Conservation (phyloP, 192 early-diverging fungal species). For the Linnemannia schmuckeri region DNA sequence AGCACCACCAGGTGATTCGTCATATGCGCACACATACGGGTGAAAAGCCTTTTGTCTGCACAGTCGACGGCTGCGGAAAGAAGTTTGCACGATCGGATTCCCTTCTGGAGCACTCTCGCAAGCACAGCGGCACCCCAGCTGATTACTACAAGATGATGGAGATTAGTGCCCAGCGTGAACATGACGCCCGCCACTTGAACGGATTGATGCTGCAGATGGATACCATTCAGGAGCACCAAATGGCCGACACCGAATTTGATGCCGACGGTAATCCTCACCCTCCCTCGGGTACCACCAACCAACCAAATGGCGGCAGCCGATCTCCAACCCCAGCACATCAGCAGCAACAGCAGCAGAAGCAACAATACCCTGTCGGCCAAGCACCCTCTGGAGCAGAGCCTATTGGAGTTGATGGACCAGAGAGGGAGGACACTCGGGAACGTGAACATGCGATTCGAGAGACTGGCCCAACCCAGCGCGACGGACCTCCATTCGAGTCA, state of each 20-base stretch:
- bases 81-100: slow-evolving; percentile 84
- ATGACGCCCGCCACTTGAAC: slow-evolving; percentile 51
- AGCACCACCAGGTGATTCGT: slow-evolving; percentile 79
- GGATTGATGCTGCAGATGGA: slow-evolving; percentile 49
- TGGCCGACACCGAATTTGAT: slow-evolving; percentile 10
- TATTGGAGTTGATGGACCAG: slow-evolving; percentile 2
- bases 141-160: slow-evolving; percentile 56
- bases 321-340: slow-evolving; percentile 4
- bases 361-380: neutral
- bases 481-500: slow-evolving; percentile 1
- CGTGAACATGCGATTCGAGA: slow-evolving; percentile 9
- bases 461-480: neutral
- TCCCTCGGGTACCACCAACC: neutral
- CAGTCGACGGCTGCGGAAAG: slow-evolving; percentile 75
- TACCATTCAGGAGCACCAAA: slow-evolving; percentile 51
- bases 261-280: neutral
- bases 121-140: slow-evolving; percentile 59
- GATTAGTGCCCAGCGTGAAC: slow-evolving; percentile 43
- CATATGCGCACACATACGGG: slow-evolving; percentile 84
- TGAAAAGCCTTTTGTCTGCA: slow-evolving; percentile 80
- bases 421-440: neutral
- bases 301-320: slow-evolving; percentile 1
- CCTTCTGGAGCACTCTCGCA: slow-evolving; percentile 73
- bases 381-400: slow-evolving; percentile 10
- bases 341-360: slow-evolving; percentile 13